These are phyloP conservation scores for Pleurotus platypus DNA, from an alignment of 768 basidiomycete genomes.

Conservation along the genomic window DNA sequence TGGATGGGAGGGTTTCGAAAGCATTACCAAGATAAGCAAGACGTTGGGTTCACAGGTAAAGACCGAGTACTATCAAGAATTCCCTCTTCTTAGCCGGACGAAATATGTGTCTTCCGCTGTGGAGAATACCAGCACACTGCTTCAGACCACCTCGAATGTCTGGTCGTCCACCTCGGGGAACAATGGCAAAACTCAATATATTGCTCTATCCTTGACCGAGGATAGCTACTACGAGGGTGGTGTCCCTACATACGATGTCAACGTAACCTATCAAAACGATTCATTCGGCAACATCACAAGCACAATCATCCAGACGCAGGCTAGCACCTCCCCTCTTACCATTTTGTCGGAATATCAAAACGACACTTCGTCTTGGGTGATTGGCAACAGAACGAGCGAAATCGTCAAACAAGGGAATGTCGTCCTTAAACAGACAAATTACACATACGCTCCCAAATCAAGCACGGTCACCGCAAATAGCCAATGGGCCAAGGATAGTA, in stretches of 20 bases:
- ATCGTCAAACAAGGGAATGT: not conserved
- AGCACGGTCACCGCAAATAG: not conserved
- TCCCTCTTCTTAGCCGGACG: not conserved
- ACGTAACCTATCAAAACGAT: not conserved
- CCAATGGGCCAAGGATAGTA: not conserved
- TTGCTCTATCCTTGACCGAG: not conserved
- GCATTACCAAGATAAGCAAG: not conserved
- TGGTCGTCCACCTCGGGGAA: not conserved
- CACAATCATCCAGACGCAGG: not conserved
- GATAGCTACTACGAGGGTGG: constrained; percentile 1
- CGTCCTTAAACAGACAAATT: not conserved
- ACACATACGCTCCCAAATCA: not conserved
- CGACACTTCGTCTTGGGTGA: not conserved
- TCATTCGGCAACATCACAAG: not conserved
- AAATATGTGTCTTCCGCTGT: not conserved
- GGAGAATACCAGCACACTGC: not conserved
- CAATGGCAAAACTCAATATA: not conserved
- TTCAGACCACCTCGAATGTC: not conserved
- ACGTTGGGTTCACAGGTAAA: not conserved
- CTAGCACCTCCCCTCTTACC: not conserved
- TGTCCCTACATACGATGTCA: not conserved
- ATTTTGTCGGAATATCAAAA: constrained; percentile 2
- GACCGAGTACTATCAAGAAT: not conserved
- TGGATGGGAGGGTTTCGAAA: constrained; percentile 3
- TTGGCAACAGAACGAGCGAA: not conserved